Evolutionary conservation across 2,329 filamentous ascomycete species (phyloP).

Genomic region (Ophiosphaerella herpotricha): DNA sequence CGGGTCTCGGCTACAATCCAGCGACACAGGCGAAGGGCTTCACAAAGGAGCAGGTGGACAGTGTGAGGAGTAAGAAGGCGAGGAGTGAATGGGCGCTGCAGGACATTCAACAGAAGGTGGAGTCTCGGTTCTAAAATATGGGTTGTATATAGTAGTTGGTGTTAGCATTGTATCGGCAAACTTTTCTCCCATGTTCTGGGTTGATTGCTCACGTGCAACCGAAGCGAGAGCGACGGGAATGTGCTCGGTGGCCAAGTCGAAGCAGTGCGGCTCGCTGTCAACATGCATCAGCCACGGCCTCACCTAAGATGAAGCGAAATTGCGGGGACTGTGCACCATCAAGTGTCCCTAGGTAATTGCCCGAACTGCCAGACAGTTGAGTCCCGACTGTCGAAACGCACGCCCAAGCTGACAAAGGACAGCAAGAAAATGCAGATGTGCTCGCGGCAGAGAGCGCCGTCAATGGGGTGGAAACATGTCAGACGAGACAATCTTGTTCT

Average conservation of each 20-base stretch:
- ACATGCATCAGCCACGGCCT: conserved; percentile 1
- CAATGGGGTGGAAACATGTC: too few relatives aligned
- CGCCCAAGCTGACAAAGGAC: neutral
- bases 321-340: conserved; percentile 1
- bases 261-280: neutral
- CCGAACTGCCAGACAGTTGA: too few relatives aligned
- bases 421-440: too few relatives aligned
- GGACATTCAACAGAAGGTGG: conserved; percentile 75
- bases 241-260: neutral
- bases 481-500: too few relatives aligned
- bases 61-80: conserved; percentile 70
- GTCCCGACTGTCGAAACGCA: neutral
- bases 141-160: neutral
- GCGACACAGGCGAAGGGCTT: conserved; percentile 89
- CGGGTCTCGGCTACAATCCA: conserved; percentile 84
- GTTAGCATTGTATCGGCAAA: neutral
- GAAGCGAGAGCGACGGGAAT: too few relatives aligned
- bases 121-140: conserved; percentile 64
- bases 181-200: too few relatives aligned
- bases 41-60: conserved; percentile 73
- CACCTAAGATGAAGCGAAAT: conserved; percentile 3
- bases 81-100: conserved; percentile 74
- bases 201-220: too few relatives aligned
- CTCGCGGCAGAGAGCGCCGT: too few relatives aligned
- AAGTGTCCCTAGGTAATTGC: too few relatives aligned